A percentile compares a stretch with the other conserved stretches of the same genome.
These are phyloP conservation scores for Stenocarpella maydis DNA, from an alignment of 2,329 filamentous ascomycete genomes.

Conservation along the genomic window DNA sequence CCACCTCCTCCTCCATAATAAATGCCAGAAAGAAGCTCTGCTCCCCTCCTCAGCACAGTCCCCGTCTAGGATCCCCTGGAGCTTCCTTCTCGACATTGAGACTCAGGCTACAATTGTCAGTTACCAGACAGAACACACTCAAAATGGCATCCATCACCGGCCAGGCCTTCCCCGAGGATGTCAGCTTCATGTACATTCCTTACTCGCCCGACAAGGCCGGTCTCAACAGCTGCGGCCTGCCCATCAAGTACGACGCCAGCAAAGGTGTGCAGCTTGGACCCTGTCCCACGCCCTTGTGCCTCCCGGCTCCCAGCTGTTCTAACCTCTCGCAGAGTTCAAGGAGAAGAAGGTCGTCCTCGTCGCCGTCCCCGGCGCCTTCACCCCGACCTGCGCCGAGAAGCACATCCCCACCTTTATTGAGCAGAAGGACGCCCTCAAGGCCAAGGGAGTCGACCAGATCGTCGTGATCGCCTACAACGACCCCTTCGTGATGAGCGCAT, in stretches of 20 bases:
- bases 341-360: constrained; percentile 65
- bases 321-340: constrained; percentile 56
- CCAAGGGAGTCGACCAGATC: constrained; percentile 84
- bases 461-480: constrained; percentile 87
- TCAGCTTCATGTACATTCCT: constrained; percentile 85
- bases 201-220: constrained; percentile 73
- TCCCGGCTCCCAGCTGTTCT: not conserved
- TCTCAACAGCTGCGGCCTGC: constrained; percentile 80
- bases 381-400: constrained; percentile 81
- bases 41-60: not conserved
- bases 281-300: not conserved
- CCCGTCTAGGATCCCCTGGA: not conserved
- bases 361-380: constrained; percentile 77
- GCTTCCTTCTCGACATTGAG: constrained; percentile 36
- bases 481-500: constrained; percentile 85
- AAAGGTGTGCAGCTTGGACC: constrained; percentile 58
- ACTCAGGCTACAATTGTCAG: not conserved
- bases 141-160: constrained; percentile 58
- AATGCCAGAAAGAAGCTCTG: constrained; percentile 16
- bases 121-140: not conserved
- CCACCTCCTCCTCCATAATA: not conserved
- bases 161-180: constrained; percentile 82
- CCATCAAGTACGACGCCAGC: constrained; percentile 80
- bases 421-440: constrained; percentile 74
- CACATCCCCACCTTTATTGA: constrained; percentile 84